These are phyloP conservation scores for Xylariaceae sp. DNA, from an alignment of 2,329 filamentous ascomycete genomes.

Conservation along the genomic window DNA sequence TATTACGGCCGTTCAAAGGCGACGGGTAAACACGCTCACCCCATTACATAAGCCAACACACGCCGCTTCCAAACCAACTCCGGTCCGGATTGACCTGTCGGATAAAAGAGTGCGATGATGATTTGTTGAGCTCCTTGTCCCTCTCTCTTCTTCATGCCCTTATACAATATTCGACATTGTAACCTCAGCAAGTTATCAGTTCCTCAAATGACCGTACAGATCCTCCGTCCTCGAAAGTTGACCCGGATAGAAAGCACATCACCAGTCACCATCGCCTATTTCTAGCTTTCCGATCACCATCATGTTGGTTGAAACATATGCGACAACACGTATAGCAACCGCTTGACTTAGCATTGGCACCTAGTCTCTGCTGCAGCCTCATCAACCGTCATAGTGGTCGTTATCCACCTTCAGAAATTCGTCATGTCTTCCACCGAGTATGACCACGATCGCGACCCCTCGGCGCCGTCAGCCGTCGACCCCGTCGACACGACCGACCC, in stretches of 20 bases:
- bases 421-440: conserved; percentile 23
- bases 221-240: neutral
- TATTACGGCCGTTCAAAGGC: too few species aligned
- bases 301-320: conserved; percentile 11
- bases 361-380: neutral
- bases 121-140: neutral
- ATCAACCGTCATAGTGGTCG: neutral
- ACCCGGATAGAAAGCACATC: neutral
- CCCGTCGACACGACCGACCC: conserved; percentile 42
- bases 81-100: too few species aligned
- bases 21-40: too few species aligned
- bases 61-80: too few species aligned
- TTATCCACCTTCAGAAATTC: neutral
- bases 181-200: neutral
- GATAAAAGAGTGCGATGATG: neutral
- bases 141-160: neutral
- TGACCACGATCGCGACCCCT: conserved; percentile 27
- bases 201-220: neutral
- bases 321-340: neutral
- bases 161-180: neutral
- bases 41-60: too few species aligned
- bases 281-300: conserved; percentile 1
- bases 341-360: conserved; percentile 2
- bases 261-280: neutral
- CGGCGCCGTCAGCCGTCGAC: conserved; percentile 37